Conservation (phyloP, 2,329 filamentous ascomycete genomes). For the Xylogone sp. region DNA sequence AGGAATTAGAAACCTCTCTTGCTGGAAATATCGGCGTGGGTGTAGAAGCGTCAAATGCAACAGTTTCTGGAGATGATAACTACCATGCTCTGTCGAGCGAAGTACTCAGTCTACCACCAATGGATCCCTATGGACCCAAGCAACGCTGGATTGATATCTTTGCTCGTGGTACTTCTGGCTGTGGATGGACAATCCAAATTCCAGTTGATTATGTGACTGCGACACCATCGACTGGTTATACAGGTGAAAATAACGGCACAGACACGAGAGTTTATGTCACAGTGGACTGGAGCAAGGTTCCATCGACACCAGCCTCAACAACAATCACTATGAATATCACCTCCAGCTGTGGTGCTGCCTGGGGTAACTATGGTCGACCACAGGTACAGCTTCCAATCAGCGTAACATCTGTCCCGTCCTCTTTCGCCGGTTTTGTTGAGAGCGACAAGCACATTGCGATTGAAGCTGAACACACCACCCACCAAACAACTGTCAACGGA, state of each 20-base stretch:
- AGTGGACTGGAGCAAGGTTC: conserved; percentile 51
- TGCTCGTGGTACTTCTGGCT: conserved; percentile 48
- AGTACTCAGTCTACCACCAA: conserved; percentile 48
- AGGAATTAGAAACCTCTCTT: conserved; percentile 52
- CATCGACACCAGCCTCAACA: conserved; percentile 35
- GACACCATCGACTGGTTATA: conserved; percentile 44
- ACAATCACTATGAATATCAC: conserved; percentile 50
- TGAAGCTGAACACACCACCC: conserved; percentile 45
- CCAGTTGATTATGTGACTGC: conserved; percentile 48
- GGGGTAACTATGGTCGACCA: conserved; percentile 41
- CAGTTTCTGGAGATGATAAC: conserved; percentile 62
- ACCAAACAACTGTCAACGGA: conserved; percentile 35
- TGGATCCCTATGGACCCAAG: conserved; percentile 54
- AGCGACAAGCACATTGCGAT: conserved; percentile 54
- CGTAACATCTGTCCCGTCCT: conserved; percentile 42
- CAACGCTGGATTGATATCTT: conserved; percentile 63
- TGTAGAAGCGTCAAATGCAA: conserved; percentile 63
- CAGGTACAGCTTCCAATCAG: conserved; percentile 52
- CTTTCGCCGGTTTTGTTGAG: conserved; percentile 60
- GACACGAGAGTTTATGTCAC: conserved; percentile 52
- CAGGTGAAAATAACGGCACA: conserved; percentile 41
- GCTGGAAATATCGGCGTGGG: conserved; percentile 61
- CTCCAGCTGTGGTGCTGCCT: conserved; percentile 35
- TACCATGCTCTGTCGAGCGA: conserved; percentile 55
- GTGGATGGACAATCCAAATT: conserved; percentile 48